These are phyloP conservation scores for Phascolomyces articulosus DNA, from an alignment of 371 early-diverging fungal species.

Conservation along the genomic window DNA sequence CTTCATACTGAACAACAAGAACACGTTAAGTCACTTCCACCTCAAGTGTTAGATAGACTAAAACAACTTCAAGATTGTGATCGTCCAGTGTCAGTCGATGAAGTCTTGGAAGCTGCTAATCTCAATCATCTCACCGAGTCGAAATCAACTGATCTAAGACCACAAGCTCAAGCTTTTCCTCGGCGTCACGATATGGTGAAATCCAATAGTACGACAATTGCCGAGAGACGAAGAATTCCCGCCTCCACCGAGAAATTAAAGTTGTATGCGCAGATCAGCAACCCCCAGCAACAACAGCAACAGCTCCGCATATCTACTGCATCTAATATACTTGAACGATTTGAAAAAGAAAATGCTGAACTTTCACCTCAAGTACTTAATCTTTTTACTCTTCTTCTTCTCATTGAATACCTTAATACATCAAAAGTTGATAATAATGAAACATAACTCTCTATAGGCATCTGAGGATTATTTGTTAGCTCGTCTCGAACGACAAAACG, in stretches of 20 bases:
- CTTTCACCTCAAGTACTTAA: constrained; percentile 46
- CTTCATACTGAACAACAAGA: neutral
- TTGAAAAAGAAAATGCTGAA: constrained; percentile 47
- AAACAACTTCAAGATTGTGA: constrained; percentile 29
- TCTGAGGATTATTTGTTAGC: constrained; percentile 61
- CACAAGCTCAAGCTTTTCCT: neutral
- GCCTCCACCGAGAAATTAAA: constrained; percentile 28
- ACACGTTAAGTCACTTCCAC: neutral
- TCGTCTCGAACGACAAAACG: constrained; percentile 63
- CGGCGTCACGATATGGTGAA: neutral
- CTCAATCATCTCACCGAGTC: constrained; percentile 28
- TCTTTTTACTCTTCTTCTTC: neutral
- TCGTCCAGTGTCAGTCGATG: constrained; percentile 35
- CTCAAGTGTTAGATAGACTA: constrained; percentile 28
- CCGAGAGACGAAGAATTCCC: constrained; percentile 26
- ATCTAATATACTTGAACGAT: constrained; percentile 19
- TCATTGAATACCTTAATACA: no score
- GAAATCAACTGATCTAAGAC: constrained; percentile 1
- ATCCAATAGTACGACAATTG: constrained; percentile 20
- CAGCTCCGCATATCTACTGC: constrained; percentile 10
- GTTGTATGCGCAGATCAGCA: constrained; percentile 21
- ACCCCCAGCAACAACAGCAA: constrained; percentile 11
- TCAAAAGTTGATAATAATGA: no score
- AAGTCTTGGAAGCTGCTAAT: constrained; percentile 35
- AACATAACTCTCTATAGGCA: constrained; percentile 34